phyloP scores from a whole-genome alignment of 2,329 filamentous ascomycete genomes.

The Ophiostoma sp. region DNA sequence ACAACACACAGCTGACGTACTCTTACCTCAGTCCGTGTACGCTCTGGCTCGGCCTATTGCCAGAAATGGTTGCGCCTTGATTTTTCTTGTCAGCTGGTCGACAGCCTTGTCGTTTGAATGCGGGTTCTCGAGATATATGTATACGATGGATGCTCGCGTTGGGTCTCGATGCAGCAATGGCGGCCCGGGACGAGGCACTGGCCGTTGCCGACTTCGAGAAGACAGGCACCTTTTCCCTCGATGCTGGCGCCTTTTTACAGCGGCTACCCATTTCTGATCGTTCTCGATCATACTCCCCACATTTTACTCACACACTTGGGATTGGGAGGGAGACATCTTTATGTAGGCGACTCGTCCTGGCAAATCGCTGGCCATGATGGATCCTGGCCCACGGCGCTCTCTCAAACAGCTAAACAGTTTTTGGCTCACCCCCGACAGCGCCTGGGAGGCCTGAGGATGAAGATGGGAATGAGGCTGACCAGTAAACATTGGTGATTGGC shows the following conservation, averaged over 20 bases:
- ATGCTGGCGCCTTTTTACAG: constrained; percentile 3
- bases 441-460: background rate
- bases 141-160: background rate
- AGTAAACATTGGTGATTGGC: background rate
- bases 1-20: background rate
- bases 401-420: background rate
- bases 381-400: background rate
- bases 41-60: background rate
- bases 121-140: background rate
- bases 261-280: background rate
- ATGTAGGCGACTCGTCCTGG: constrained; percentile 1
- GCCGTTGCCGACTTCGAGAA: background rate
- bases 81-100: background rate
- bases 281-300: background rate
- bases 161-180: background rate
- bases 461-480: background rate
- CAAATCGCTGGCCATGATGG: background rate
- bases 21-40: background rate
- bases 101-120: background rate
- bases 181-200: background rate
- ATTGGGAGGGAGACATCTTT: background rate
- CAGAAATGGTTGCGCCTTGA: background rate
- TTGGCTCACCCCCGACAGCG: background rate
- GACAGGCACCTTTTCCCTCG: background rate
- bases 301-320: background rate